Conservation (phyloP, 768 basidiomycete species). For the Mycena venus region DNA sequence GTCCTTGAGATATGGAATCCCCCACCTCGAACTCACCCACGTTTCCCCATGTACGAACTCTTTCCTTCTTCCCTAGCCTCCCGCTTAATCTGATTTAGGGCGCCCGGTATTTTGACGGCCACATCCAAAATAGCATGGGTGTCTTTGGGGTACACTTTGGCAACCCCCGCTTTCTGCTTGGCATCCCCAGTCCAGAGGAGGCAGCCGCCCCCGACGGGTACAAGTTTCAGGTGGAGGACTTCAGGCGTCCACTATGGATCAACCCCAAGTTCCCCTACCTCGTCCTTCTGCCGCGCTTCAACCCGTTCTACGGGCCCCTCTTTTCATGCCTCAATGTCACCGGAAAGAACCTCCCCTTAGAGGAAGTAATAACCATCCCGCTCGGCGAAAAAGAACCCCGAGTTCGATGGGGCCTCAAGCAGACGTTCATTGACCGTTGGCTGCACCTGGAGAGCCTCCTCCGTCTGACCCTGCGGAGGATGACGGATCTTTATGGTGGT, state of each 20-base stretch:
- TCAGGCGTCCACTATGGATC: constrained; percentile 24
- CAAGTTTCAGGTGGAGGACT: constrained; percentile 5
- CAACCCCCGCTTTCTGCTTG: constrained; percentile 20
- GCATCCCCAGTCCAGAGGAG: constrained; percentile 16
- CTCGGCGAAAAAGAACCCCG: neutral
- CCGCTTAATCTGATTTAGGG: neutral
- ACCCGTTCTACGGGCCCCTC: constrained; percentile 22
- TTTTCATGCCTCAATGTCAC: constrained; percentile 25
- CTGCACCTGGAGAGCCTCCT: constrained; percentile 26
- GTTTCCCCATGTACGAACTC: constrained; percentile 7
- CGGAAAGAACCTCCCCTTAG: constrained; percentile 17
- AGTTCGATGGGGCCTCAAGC: constrained; percentile 24
- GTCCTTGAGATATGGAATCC: constrained; percentile 18
- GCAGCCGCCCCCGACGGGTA: constrained; percentile 17
- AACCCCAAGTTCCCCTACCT: constrained; percentile 24
- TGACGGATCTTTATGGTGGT: constrained; percentile 17
- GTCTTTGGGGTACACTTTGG: constrained; percentile 32
- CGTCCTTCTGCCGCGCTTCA: constrained; percentile 20
- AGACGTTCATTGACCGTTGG: constrained; percentile 22
- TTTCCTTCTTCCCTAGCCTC: constrained; percentile 3
- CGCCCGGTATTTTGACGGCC: constrained; percentile 18
- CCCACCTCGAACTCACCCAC: neutral
- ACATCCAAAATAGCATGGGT: constrained; percentile 17
- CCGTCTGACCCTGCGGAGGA: constrained; percentile 13
- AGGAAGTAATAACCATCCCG: neutral